phyloP scores from a whole-genome alignment of 768 basidiomycete genomes.

The Krasilnikovozyma curviuscula region DNA sequence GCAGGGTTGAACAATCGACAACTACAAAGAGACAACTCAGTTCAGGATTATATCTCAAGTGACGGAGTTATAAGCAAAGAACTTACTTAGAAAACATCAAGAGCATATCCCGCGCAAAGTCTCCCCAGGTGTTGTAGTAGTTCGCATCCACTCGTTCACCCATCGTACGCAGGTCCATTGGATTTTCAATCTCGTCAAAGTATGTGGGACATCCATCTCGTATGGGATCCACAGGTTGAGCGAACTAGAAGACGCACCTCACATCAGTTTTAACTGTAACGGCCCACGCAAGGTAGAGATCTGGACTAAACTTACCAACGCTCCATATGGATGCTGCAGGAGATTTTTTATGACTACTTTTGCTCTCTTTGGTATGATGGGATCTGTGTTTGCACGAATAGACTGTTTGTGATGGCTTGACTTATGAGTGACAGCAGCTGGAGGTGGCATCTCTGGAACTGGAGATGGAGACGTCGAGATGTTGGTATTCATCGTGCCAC shows the following conservation, averaged over 20 bases:
- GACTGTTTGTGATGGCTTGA: background rate
- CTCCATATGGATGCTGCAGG: conserved; percentile 13
- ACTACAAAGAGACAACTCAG: conserved; percentile 12
- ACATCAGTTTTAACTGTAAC: background rate
- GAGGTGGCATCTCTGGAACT: too few species aligned
- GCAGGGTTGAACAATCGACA: conserved; percentile 84
- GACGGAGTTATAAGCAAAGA: background rate
- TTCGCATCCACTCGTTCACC: conserved; percentile 42
- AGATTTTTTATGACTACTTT: conserved; percentile 16
- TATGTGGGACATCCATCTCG: conserved; percentile 81
- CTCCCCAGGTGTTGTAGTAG: conserved; percentile 60
- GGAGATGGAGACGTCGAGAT: too few species aligned
- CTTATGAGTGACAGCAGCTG: background rate
- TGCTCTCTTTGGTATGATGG: conserved; percentile 17
- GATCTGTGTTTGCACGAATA: conserved; percentile 5
- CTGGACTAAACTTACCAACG: background rate
- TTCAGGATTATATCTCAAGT: background rate
- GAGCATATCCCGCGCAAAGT: conserved; percentile 57
- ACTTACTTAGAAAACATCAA: conserved; percentile 56
- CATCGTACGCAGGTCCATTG: conserved; percentile 88
- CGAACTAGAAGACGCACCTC: conserved; percentile 31
- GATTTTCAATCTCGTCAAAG: conserved; percentile 69
- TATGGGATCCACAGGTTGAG: conserved; percentile 62
- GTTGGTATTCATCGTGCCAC: conserved; percentile 9
- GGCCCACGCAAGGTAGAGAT: background rate